Conservation (phyloP, 441 rosid genomes). For the Capsella rubella region DNA sequence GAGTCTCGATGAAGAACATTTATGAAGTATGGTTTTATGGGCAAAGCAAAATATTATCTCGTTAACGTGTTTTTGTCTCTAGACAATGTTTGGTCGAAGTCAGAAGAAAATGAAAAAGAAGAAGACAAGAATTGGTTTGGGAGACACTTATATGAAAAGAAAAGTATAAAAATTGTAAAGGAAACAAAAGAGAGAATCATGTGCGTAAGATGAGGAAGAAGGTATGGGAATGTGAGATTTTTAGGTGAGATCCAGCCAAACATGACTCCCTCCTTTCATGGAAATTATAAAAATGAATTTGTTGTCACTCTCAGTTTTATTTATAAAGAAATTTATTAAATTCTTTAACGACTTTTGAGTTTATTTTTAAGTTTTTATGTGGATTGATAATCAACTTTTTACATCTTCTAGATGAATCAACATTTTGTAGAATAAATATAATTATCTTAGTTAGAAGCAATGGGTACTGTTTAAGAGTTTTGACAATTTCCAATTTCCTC, state of each 20-base stretch:
- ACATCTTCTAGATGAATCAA: too few relatives aligned
- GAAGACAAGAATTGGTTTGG: slow-evolving; percentile 18
- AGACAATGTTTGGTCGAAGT: slow-evolving; percentile 32
- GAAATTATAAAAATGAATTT: slow-evolving; percentile 18
- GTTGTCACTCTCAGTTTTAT: slow-evolving; percentile 29
- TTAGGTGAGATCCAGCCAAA: slow-evolving; percentile 52
- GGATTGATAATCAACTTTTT: too few relatives aligned
- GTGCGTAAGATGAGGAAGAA: slow-evolving; percentile 47
- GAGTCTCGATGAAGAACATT: slow-evolving; percentile 11
- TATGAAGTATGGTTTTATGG: not conserved
- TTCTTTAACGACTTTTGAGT: slow-evolving; percentile 14
- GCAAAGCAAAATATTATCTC: slow-evolving; percentile 13
- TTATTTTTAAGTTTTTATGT: too few relatives aligned
- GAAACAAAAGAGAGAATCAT: slow-evolving; percentile 33
- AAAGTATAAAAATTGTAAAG: not conserved
- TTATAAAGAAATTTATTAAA: not conserved
- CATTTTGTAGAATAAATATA: too few relatives aligned
- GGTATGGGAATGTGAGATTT: slow-evolving; percentile 49
- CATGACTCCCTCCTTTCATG: slow-evolving; percentile 42
- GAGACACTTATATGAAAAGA: slow-evolving; percentile 5
- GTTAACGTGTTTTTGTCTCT: slow-evolving; percentile 3
- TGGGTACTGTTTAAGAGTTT: too few relatives aligned
- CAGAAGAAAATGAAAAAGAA: not conserved
- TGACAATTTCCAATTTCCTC: too few relatives aligned
- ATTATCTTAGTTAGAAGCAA: too few relatives aligned